Evolutionary conservation across 768 basidiomycete species (phyloP).

Genomic region (Podaxis rugospora): DNA sequence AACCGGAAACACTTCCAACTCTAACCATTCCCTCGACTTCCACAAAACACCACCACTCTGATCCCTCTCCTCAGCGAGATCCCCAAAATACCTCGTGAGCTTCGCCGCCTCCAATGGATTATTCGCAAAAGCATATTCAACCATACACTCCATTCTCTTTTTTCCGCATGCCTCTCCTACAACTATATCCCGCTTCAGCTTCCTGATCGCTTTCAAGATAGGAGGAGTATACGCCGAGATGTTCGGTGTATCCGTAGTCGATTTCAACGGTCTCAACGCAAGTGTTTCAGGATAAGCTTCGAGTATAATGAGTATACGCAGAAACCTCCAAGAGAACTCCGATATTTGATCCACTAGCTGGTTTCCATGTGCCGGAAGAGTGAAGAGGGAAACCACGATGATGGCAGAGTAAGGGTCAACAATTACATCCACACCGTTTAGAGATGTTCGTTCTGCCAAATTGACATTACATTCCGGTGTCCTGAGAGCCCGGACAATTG

Average conservation of each 20-base stretch:
- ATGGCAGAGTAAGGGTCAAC: constrained; percentile 60
- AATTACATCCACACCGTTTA: constrained; percentile 62
- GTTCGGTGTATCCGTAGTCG: constrained; percentile 11
- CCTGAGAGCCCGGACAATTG: constrained; percentile 48
- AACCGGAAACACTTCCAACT: constrained; percentile 35
- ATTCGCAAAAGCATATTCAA: constrained; percentile 62
- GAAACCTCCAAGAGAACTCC: constrained; percentile 60
- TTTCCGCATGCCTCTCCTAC: constrained; percentile 58
- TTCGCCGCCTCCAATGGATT: constrained; percentile 53
- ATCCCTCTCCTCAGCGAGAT: constrained; percentile 46
- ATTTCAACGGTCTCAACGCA: constrained; percentile 25
- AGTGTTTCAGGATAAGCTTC: constrained; percentile 57
- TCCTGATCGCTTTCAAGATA: constrained; percentile 65
- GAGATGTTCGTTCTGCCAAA: constrained; percentile 59
- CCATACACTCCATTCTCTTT: constrained; percentile 36
- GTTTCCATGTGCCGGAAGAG: constrained; percentile 47
- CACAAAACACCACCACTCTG: constrained; percentile 42
- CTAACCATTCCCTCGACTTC: constrained; percentile 63
- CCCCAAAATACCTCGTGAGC: constrained; percentile 53
- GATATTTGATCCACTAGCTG: constrained; percentile 40
- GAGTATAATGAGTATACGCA: constrained; percentile 52
- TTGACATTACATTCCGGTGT: constrained; percentile 41
- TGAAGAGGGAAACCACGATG: constrained; percentile 41
- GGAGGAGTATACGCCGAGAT: constrained; percentile 60
- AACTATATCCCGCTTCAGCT: constrained; percentile 55